Conservation (phyloP, 148 eudicot species). For the Rhododendron henanense region DNA sequence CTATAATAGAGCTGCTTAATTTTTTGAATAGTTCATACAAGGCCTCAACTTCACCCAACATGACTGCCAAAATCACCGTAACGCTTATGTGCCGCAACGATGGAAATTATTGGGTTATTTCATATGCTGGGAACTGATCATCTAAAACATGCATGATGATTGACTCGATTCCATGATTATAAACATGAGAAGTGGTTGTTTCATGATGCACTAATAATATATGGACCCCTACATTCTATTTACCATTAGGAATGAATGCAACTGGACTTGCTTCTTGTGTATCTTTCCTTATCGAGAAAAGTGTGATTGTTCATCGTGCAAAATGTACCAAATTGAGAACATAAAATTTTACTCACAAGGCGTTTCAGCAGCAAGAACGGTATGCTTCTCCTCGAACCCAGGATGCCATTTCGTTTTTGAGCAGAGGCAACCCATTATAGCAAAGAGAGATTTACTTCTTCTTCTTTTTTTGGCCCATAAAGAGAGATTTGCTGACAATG, state of each 20-base stretch:
- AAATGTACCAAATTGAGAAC: neutral
- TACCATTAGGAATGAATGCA: no score
- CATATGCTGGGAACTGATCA: no score
- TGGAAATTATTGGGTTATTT: no score
- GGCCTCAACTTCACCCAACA: conserved; percentile 84
- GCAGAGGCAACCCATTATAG: conserved; percentile 67
- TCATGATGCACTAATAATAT: no score
- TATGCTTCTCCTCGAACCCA: conserved; percentile 68
- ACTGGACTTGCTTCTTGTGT: no score
- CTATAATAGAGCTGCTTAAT: conserved; percentile 73
- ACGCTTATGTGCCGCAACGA: neutral
- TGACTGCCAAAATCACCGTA: conserved; percentile 43
- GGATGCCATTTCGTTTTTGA: conserved; percentile 58
- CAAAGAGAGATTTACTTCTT: neutral
- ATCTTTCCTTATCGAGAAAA: neutral
- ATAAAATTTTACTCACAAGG: conserved; percentile 41
- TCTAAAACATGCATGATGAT: neutral
- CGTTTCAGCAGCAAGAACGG: conserved; percentile 66
- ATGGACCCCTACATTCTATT: no score
- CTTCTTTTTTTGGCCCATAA: no score
- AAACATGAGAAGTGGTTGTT: no score
- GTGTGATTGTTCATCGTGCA: neutral
- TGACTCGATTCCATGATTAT: neutral
- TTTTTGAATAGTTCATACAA: conserved; percentile 68
- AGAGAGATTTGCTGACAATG: neutral